phyloP scores from a whole-genome alignment of 2,329 filamentous ascomycete species.

The Colletotrichum truncatum region DNA sequence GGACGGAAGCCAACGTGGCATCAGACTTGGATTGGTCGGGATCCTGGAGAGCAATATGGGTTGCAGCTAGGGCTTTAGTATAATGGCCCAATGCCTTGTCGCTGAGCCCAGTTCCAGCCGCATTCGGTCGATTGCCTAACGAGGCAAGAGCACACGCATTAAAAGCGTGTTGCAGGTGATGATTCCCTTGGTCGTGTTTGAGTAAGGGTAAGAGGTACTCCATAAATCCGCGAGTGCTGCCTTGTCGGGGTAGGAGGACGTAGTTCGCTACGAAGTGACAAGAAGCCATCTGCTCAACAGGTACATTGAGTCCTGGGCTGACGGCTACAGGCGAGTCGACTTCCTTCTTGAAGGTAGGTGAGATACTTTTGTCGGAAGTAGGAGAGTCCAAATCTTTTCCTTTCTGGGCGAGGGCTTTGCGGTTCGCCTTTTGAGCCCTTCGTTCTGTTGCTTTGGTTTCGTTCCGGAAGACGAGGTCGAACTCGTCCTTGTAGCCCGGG shows the following conservation, averaged over 20 bases:
- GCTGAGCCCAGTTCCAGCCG: slow-evolving; percentile 41
- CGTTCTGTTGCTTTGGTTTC: slow-evolving; percentile 75
- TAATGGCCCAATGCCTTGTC: slow-evolving; percentile 61
- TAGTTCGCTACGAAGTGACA: slow-evolving; percentile 71
- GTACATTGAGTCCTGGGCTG: slow-evolving; percentile 50
- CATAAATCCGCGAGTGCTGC: slow-evolving; percentile 63
- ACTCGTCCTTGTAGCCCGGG: slow-evolving; percentile 76
- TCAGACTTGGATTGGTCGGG: slow-evolving; percentile 61
- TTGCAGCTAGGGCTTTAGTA: slow-evolving; percentile 61
- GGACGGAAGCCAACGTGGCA: slow-evolving; percentile 65
- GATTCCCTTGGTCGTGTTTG: slow-evolving; percentile 50
- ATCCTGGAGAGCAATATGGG: slow-evolving; percentile 62
- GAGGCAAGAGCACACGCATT: slow-evolving; percentile 68
- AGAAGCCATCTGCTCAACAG: slow-evolving; percentile 63
- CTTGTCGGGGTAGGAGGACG: slow-evolving; percentile 61
- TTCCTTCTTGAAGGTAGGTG: slow-evolving; percentile 33
- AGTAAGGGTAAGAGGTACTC: slow-evolving; percentile 68
- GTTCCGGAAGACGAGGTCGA: slow-evolving; percentile 77
- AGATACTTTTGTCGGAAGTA: slow-evolving; percentile 30
- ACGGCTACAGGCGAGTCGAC: slow-evolving; percentile 35
- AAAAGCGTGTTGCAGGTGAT: slow-evolving; percentile 65
- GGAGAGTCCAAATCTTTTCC: slow-evolving; percentile 39
- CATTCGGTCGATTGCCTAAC: slow-evolving; percentile 59
- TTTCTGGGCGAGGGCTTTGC: slow-evolving; percentile 53
- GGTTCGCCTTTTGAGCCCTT: slow-evolving; percentile 65